phyloP scores from a whole-genome alignment of 768 basidiomycete genomes.

The Serendipita indica region DNA sequence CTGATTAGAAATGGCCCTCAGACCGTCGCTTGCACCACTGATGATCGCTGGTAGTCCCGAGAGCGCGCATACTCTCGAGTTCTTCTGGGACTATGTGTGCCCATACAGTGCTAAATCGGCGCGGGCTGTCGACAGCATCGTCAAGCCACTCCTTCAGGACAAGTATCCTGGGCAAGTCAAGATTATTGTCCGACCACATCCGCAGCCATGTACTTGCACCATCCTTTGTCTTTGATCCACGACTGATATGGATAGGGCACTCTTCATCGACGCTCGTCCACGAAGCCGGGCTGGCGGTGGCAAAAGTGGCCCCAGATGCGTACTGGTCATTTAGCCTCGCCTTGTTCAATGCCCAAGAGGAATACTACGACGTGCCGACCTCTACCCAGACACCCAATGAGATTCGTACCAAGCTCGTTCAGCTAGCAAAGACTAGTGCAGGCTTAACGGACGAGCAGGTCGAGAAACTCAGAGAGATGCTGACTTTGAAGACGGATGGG shows the following conservation, averaged over 20 bases:
- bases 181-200: slow-evolving; percentile 23
- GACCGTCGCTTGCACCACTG: slow-evolving; percentile 53
- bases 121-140: slow-evolving; percentile 39
- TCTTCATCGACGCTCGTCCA: slow-evolving; percentile 56
- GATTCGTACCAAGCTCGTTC: slow-evolving; percentile 58
- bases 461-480: slow-evolving; percentile 42
- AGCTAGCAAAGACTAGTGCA: slow-evolving; percentile 31
- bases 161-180: slow-evolving; percentile 62
- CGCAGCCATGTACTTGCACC: slow-evolving; percentile 20
- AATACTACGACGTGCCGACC: slow-evolving; percentile 68
- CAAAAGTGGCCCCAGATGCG: slow-evolving; percentile 51
- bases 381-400: slow-evolving; percentile 51
- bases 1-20: slow-evolving; percentile 85
- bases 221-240: not conserved
- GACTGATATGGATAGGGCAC: slow-evolving; percentile 47
- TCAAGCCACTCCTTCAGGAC: slow-evolving; percentile 48
- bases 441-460: slow-evolving; percentile 38
- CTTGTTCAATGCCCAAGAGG: slow-evolving; percentile 56
- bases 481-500: slow-evolving; percentile 34
- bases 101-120: slow-evolving; percentile 58
- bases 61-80: slow-evolving; percentile 64
- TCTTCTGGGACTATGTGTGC: slow-evolving; percentile 79
- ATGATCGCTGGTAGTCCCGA: slow-evolving; percentile 42
- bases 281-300: slow-evolving; percentile 71
- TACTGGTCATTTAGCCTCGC: slow-evolving; percentile 67